phyloP scores from a whole-genome alignment of 306 rosid genomes.

The Glycyrrhiza uralensis region DNA sequence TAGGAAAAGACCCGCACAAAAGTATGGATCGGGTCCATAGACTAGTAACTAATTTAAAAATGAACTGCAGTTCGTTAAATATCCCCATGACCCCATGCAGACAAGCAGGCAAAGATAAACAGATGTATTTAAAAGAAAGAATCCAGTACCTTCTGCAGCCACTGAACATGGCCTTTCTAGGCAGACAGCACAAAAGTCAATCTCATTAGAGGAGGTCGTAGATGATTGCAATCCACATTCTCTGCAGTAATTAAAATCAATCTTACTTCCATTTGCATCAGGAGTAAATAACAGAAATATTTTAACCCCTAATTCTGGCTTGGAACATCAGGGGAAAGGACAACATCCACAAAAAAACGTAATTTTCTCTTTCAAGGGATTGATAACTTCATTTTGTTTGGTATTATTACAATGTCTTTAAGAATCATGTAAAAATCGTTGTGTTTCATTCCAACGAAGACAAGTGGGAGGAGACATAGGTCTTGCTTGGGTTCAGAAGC shows the following conservation, averaged over 20 bases:
- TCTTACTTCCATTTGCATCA: slow-evolving; percentile 25
- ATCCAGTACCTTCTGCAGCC: slow-evolving; percentile 76
- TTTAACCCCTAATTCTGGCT: neutral
- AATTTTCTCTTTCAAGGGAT: neutral
- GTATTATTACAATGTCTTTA: neutral
- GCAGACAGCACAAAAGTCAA: slow-evolving; percentile 86
- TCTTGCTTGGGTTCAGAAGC: too few relatives aligned
- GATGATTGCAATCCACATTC: slow-evolving; percentile 75
- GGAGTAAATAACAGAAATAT: neutral
- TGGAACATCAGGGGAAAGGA: slow-evolving; percentile 1
- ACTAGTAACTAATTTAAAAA: neutral
- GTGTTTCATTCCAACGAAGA: neutral
- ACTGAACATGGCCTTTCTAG: slow-evolving; percentile 86
- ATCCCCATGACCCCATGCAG: neutral
- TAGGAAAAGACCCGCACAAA: too few relatives aligned
- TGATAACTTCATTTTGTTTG: neutral
- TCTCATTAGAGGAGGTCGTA: slow-evolving; percentile 52
- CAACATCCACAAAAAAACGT: neutral
- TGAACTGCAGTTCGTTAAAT: slow-evolving; percentile 6
- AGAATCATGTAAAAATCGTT: neutral
- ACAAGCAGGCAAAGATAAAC: neutral
- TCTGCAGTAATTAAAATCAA: slow-evolving; percentile 50
- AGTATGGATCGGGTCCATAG: too few relatives aligned
- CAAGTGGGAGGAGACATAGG: neutral
- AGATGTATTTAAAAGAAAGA: slow-evolving; percentile 8